Evolutionary conservation across 2,329 filamentous ascomycete genomes (phyloP).

Genomic region (Calonectria pseudoreteaudii): DNA sequence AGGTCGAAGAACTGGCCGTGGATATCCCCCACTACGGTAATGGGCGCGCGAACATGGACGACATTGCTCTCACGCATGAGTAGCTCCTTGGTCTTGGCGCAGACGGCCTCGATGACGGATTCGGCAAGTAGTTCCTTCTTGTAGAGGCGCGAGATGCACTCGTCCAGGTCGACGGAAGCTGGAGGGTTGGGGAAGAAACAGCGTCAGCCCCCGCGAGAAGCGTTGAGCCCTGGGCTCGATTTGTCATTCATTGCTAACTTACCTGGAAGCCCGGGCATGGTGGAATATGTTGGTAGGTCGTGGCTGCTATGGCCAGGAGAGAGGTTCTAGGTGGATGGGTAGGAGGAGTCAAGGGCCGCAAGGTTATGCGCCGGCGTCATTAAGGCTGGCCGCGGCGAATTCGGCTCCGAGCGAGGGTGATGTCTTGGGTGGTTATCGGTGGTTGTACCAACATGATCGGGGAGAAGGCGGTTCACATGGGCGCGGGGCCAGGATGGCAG

Average conservation of each 20-base stretch:
- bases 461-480: slow-evolving; percentile 47
- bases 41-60: slow-evolving; percentile 93
- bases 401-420: slow-evolving; percentile 51
- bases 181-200: slow-evolving; percentile 14
- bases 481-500: slow-evolving; percentile 34
- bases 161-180: slow-evolving; percentile 98
- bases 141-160: slow-evolving; percentile 97
- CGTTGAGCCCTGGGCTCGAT: not conserved
- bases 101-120: slow-evolving; percentile 98
- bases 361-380: slow-evolving; percentile 57
- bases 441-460: slow-evolving; percentile 58
- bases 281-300: slow-evolving; percentile 39
- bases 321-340: slow-evolving; percentile 23
- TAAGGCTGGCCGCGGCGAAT: slow-evolving; percentile 45
- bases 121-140: slow-evolving; percentile 97
- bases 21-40: slow-evolving; percentile 98
- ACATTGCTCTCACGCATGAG: slow-evolving; percentile 99
- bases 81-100: slow-evolving; percentile 98
- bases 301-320: slow-evolving; percentile 9
- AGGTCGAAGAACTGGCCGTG: slow-evolving; percentile 99
- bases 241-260: slow-evolving; percentile 41
- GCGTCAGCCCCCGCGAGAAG: slow-evolving; percentile 28
- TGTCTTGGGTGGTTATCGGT: slow-evolving; percentile 49
- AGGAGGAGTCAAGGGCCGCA: slow-evolving; percentile 23
- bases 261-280: slow-evolving; percentile 70